Evolutionary conservation across 345 rosid species (phyloP).

Genomic region (Salix suchowensis): DNA sequence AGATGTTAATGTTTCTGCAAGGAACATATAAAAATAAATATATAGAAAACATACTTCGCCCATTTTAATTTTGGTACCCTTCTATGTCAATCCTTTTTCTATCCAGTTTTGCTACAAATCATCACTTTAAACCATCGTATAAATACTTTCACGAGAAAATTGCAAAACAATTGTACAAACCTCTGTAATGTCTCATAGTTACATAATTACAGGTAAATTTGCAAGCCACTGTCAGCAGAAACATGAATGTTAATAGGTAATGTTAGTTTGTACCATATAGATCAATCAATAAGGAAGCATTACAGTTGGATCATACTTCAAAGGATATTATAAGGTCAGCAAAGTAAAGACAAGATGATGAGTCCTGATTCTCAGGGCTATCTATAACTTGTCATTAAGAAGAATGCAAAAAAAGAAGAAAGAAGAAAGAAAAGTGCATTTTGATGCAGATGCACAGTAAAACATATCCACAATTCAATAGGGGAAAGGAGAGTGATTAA

Average conservation of each 20-base stretch:
- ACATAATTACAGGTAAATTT: neutral
- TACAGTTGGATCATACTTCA: neutral
- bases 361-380: neutral
- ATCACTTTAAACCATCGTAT: neutral
- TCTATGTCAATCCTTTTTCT: neutral
- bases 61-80: neutral
- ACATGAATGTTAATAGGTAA: neutral
- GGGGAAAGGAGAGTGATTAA: neutral
- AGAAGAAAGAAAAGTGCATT: neutral
- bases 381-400: neutral
- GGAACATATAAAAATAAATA: neutral
- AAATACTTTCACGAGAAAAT: neutral
- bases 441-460: neutral
- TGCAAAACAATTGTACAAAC: neutral
- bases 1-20: neutral
- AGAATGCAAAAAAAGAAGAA: neutral
- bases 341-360: neutral
- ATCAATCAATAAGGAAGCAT: neutral
- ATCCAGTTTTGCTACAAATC: neutral
- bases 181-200: neutral
- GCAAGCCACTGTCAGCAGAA: neutral
- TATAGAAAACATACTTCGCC: neutral
- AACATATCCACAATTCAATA: neutral
- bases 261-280: neutral
- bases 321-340: neutral